These are phyloP conservation scores for Neonectria neomacrospora DNA, from an alignment of 2,329 filamentous ascomycete species.

Conservation along the genomic window DNA sequence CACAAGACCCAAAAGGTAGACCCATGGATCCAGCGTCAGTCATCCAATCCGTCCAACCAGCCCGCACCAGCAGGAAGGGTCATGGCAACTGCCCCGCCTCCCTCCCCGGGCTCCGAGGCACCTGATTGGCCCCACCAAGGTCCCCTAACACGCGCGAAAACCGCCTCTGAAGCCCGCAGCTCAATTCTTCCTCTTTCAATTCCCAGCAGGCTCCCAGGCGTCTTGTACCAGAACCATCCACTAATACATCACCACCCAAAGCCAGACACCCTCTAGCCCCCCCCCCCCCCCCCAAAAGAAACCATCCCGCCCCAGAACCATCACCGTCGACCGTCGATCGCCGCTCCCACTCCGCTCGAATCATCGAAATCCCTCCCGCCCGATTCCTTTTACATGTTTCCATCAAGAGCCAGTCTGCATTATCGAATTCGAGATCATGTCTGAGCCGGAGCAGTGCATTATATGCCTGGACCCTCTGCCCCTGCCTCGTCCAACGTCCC, in stretches of 20 bases:
- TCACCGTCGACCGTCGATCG: slow-evolving; percentile 36
- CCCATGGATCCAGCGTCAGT: neutral
- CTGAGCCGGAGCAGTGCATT: slow-evolving; percentile 73
- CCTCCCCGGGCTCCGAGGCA: slow-evolving; percentile 33
- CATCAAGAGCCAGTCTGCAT: slow-evolving; percentile 51
- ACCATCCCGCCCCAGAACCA: slow-evolving; percentile 33
- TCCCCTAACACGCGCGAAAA: slow-evolving; percentile 47
- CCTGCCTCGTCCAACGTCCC: slow-evolving; percentile 55
- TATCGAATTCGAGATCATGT: slow-evolving; percentile 58
- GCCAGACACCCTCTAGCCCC: slow-evolving; percentile 32
- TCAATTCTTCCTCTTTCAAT: slow-evolving; percentile 46
- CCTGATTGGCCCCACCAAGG: slow-evolving; percentile 48
- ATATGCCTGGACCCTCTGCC: slow-evolving; percentile 74
- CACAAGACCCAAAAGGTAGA: neutral
- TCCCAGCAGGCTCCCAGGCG: slow-evolving; percentile 40
- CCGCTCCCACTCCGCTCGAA: slow-evolving; percentile 37
- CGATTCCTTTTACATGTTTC: slow-evolving; percentile 59
- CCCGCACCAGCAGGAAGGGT: slow-evolving; percentile 31
- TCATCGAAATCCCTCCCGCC: slow-evolving; percentile 33
- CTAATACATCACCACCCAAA: slow-evolving; percentile 47
- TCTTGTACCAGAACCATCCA: slow-evolving; percentile 39
- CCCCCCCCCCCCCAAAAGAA: slow-evolving; percentile 31
- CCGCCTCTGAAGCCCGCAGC: slow-evolving; percentile 41
- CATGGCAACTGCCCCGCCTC: slow-evolving; percentile 39
- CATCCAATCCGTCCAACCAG: neutral